Base-by-base conservation (phyloP, 1,139 yeast species). In the Diutina mesorugosa region DNA sequence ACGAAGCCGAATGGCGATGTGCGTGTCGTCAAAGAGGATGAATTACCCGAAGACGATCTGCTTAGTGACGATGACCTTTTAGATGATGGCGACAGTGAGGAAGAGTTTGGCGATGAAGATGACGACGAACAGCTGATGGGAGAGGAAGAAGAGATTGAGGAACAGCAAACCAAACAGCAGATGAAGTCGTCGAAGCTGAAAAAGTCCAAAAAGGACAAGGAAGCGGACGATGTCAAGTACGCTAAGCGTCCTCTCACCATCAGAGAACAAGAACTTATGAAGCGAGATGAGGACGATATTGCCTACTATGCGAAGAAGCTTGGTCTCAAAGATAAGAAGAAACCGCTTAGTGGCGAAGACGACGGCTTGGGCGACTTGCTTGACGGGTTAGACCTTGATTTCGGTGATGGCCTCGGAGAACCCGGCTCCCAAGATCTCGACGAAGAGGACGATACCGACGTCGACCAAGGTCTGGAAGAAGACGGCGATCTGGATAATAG, bases 301-400 rank as follows among this genome's bases (percentile, higher is more conserved):
- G 83, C 79, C 30, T 90, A 84, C 65, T 91, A 90, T 66, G 93
- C 97, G 4, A 87, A 86, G 60, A 85, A 87, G 63, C 74, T 91
- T 21, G 96, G 96, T 1, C 67, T 87, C 62, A 87, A 85, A 63
- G 69, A 69, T 12, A 60, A 72, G 6, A 73, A 70, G 56, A 71
- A 82, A 57, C 67, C 76, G 38, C 79, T 81, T 50, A 65, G 66
- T 1, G 84, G 77, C 46, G 89, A 83, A 38, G 84, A 83, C 61
- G 95, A 87, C 66, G 79, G 82, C 2, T 73, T 87, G 56, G 95
- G 86, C 55, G 91, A 87, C 5, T 68, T 88, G 28, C 70, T 88
- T 10, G 95, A 90, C 56, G 97, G 95, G 3, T 70, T 89, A 48
- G 95, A 88, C 63, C 78, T 84, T 60, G 80, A 81, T 55, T 83